Base-by-base conservation (phyloP, 2,329 filamentous ascomycete genomes). In the Neofusicoccum ribis region DNA sequence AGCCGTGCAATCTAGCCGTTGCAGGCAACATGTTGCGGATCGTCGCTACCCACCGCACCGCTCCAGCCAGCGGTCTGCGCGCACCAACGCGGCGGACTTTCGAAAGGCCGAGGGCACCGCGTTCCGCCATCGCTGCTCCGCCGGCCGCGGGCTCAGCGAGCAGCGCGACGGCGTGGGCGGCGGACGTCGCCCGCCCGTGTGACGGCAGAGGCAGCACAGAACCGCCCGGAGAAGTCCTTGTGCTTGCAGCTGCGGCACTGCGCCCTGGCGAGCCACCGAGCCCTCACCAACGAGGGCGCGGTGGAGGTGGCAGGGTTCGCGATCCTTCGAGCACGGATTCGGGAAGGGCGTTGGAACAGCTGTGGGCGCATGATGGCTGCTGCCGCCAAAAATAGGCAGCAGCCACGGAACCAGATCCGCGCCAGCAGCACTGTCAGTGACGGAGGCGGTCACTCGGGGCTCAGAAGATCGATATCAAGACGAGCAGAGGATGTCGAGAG, bases 321-420 rank as follows among this genome's bases (percentile, higher is more conserved):
- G 9, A 60, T 60, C 41, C 56, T 60, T 60, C 56, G 41, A 36
- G 41, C 20, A 47, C 41, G 56, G 56, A 60, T 60, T 60, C 56
- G 56, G 56, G 56, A 60, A 60, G 31, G 56, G 56, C 41, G 56
- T 47, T 47, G 54, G 54, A 36, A 20, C 54, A 17, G 54, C 54
- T 27, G 39, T 46, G 56, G 27, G 56, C 56, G 56, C 56, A 60
- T 60, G 56, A 60, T 60, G 56, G 56, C 56, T 47, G 41, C n/a
- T 47, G 56, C 56, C n/a, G 43, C 56, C 56, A 60, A 60, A 60
- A 60, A 60, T 60, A 60, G 56, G 56, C 56, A 60, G 31, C 56
- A 60, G 39, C 56, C 17, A 15, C 56, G 56, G 56, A 37, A 17
- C 56, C 56, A 60, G 9, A 60, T 47, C 56, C 56, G 56, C 56